Evolutionary conservation across 2,329 filamentous ascomycete genomes (phyloP), one percentile per base, ranked within the genome.

Genomic region (Pseudogymnoascus sp.): DNA sequence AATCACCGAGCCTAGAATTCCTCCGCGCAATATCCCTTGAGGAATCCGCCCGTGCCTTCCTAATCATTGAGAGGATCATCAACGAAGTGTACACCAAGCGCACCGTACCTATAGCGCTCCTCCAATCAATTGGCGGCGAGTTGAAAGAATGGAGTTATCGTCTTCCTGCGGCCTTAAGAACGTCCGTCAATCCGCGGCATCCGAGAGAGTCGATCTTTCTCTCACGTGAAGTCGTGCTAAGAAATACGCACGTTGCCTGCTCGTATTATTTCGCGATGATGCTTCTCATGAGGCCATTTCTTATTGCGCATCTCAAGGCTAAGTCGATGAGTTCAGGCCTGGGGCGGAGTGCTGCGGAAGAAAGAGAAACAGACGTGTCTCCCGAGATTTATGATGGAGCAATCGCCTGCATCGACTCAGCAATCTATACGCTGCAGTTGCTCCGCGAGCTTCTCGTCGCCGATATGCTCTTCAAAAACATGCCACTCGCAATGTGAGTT

Each of bases 221-320:
- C 6, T 56, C 60, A 8, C 62, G 49, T 3, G 56, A 37, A 61
- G 23, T 46, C 36, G 56, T 46, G 7, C 14, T 66, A 9, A 65
- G 65, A 9, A 65, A 63, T 43, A 61, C 65, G n/a, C 65, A 67
- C 31, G 60, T 65, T n/a, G 59, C 65, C 31, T 67, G 65, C 40
- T n/a, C 64, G 1, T 66, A 67, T 43, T 66, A 67, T 43, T 67
- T 67, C 34, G 59, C 62, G 6, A 63, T 67, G 14, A 67, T 66
- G 37, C 63, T 67, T 16, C 46, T 67, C 7, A 67, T 65, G 3
- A 28, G 65, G 28, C 64, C 64, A 5, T 65, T 67, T 49, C 37
- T 67, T 9, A 66, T 67, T 31, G 36, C 56, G n/a, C 46, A 63
- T 61, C 23, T 63, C 12, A 63, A 60, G 56, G 21, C 28, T 16